Percentiles rank a stretch among this genome's conserved stretches.
phyloP scores from a whole-genome alignment of 257 asterid species.

The Thymus mandschuricus region DNA sequence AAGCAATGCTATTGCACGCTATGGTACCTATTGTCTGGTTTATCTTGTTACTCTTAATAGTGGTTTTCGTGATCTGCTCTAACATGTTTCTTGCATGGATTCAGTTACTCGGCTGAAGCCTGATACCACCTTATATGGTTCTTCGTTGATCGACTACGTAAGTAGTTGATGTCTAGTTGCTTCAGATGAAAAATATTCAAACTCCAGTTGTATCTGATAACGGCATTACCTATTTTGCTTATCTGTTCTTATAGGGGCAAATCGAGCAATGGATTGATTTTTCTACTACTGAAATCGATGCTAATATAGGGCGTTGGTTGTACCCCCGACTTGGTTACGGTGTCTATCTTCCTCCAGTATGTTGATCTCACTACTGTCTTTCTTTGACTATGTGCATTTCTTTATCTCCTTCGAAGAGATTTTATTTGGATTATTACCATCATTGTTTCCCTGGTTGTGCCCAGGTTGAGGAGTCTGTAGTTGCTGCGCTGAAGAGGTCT shows the following conservation, averaged over 20 bases:
- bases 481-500: slow-evolving; percentile 66
- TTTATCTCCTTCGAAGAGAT: background rate
- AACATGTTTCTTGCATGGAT: slow-evolving; percentile 15
- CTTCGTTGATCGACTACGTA: slow-evolving; percentile 71
- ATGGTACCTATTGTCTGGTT: slow-evolving; percentile 46
- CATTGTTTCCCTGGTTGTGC: background rate
- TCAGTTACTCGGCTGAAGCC: slow-evolving; percentile 61
- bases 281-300: slow-evolving; percentile 66
- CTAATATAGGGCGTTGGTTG: slow-evolving; percentile 53
- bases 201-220: slow-evolving; percentile 3
- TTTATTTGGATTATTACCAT: background rate
- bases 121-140: slow-evolving; percentile 65
- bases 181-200: background rate
- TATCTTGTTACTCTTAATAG: background rate
- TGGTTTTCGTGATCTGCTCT: slow-evolving; percentile 8
- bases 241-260: slow-evolving; percentile 47
- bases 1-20: slow-evolving; percentile 91
- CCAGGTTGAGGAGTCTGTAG: slow-evolving; percentile 74
- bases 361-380: slow-evolving; percentile 19
- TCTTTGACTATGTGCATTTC: background rate
- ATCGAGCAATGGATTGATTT: slow-evolving; percentile 91
- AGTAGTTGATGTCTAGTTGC: slow-evolving; percentile 27
- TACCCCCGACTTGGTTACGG: slow-evolving; percentile 64
- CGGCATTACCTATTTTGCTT: background rate
- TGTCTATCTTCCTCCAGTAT: slow-evolving; percentile 58